Evolutionary conservation across 2,329 filamentous ascomycete species (phyloP).

Genomic region (Ampelomyces quisqualis): DNA sequence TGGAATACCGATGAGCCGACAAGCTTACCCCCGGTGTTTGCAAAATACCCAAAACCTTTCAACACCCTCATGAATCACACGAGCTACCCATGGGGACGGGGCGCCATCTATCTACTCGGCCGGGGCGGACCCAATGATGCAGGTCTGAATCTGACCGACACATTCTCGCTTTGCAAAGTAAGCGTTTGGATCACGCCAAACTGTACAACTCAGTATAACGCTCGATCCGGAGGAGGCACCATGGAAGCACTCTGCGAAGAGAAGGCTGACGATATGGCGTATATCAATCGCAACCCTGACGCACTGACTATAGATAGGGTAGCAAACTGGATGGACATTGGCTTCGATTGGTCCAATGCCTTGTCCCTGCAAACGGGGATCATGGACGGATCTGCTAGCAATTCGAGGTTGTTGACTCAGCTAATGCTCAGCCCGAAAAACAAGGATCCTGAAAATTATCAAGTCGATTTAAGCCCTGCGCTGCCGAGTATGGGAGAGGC

Average conservation of each 20-base stretch:
- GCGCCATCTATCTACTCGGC: conserved; percentile 66
- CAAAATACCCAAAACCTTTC: conserved; percentile 58
- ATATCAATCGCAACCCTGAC: conserved; percentile 53
- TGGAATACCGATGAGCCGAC: conserved; percentile 61
- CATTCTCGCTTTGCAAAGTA: conserved; percentile 68
- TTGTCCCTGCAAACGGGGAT: conserved; percentile 49
- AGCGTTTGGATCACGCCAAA: conserved; percentile 62
- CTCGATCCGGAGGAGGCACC: conserved; percentile 53
- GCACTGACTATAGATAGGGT: conserved; percentile 57
- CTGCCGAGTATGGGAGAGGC: conserved; percentile 73
- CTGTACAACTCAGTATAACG: conserved; percentile 63
- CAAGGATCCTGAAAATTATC: conserved; percentile 10
- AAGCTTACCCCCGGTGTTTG: conserved; percentile 46
- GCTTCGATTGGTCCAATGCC: conserved; percentile 46
- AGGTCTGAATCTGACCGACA: conserved; percentile 19
- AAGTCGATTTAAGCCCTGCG: conserved; percentile 48
- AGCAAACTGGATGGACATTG: conserved; percentile 49
- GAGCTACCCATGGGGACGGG: conserved; percentile 40
- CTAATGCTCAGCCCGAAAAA: conserved; percentile 41
- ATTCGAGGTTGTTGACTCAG: conserved; percentile 48
- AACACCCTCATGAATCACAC: conserved; percentile 59
- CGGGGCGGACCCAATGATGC: conserved; percentile 22
- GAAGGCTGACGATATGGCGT: conserved; percentile 55
- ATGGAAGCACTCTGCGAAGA: conserved; percentile 65
- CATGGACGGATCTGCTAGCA: conserved; percentile 47